phyloP scores from a whole-genome alignment of 208 protist species.

The Trypanosoma grayi region DNA sequence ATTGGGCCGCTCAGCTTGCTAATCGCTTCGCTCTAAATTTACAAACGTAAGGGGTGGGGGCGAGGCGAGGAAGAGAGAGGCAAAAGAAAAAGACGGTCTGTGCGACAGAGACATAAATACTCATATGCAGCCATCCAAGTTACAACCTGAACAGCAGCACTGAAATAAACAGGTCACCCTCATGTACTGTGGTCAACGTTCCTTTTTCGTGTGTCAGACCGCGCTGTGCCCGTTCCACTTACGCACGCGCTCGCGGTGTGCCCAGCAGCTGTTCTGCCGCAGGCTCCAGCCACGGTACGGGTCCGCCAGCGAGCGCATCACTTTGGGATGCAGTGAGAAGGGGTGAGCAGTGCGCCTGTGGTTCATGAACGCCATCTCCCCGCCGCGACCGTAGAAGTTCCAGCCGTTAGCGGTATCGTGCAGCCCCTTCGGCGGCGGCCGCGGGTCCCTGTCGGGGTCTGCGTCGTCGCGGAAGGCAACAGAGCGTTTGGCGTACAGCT shows the following conservation, averaged over 20 bases:
- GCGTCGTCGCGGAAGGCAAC: slow-evolving; percentile 31
- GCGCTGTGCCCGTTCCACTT: slow-evolving; percentile 87
- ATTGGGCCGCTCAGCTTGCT: too few relatives aligned
- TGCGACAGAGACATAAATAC: slow-evolving; percentile 2
- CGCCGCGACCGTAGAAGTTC: slow-evolving; percentile 79
- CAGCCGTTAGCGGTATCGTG: slow-evolving; percentile 84
- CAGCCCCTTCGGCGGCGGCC: slow-evolving; percentile 71
- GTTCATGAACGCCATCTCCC: slow-evolving; percentile 84
- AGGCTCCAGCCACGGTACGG: slow-evolving; percentile 81
- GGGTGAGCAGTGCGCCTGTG: slow-evolving; percentile 55
- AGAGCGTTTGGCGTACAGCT: slow-evolving; percentile 21
- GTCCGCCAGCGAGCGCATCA: slow-evolving; percentile 74
- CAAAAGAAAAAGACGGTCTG: slow-evolving; percentile 4
- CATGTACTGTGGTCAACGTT: too few relatives aligned
- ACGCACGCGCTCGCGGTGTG: slow-evolving; percentile 75
- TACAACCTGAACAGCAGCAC: neutral
- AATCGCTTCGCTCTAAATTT: too few relatives aligned
- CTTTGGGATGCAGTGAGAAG: slow-evolving; percentile 77
- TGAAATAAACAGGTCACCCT: neutral
- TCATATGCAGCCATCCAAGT: too few relatives aligned
- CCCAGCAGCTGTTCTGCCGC: slow-evolving; percentile 71
- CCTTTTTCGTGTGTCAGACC: too few relatives aligned
- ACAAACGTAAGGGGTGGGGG: neutral
- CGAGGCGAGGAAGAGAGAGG: neutral
- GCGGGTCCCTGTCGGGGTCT: slow-evolving; percentile 66